Evolutionary conservation across 805 yeast genomes (phyloP).

Genomic region (Wickerhamiella dianesei): DNA sequence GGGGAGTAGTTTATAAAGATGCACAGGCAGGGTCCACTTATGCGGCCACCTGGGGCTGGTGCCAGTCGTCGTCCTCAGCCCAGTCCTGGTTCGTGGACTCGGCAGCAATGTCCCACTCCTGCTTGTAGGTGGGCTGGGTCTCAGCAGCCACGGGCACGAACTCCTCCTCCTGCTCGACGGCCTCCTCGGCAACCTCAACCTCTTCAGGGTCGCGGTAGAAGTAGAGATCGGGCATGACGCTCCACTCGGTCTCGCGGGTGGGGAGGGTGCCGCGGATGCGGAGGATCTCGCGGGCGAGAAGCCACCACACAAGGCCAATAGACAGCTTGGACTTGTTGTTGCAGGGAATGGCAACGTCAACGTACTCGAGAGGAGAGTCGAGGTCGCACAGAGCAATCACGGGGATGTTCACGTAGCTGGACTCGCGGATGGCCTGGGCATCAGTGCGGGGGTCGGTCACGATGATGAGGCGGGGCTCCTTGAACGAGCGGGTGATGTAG

Average conservation of each 20-base stretch:
- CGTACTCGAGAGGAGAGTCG: constrained; percentile 98
- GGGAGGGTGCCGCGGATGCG: constrained; percentile 97
- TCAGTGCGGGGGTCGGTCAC: constrained; percentile 99
- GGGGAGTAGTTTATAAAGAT: neutral
- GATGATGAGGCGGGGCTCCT: constrained; percentile 98
- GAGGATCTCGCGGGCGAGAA: constrained; percentile 96
- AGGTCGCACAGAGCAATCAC: constrained; percentile 97
- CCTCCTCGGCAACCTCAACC: constrained; percentile 64
- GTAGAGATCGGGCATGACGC: constrained; percentile 99
- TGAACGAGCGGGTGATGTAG: constrained; percentile 99
- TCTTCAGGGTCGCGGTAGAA: constrained; percentile 99
- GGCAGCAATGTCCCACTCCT: constrained; percentile 33
- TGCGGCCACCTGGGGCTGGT: constrained; percentile 17
- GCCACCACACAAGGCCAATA: constrained; percentile 99
- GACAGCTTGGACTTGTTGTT: constrained; percentile 99
- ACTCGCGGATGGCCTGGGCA: constrained; percentile 99
- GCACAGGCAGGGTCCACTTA: constrained; percentile 1
- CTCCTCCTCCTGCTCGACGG: constrained; percentile 48
- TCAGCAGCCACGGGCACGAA: constrained; percentile 46
- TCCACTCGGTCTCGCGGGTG: constrained; percentile 94
- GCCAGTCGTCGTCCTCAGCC: constrained; percentile 30
- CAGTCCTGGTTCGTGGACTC: constrained; percentile 36
- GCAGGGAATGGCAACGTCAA: constrained; percentile 99
- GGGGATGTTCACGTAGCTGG: constrained; percentile 99
- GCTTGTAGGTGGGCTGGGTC: constrained; percentile 13